Conservation (phyloP, 2,329 filamentous ascomycete genomes). For the Paraphaeosphaeria sporulosa region DNA sequence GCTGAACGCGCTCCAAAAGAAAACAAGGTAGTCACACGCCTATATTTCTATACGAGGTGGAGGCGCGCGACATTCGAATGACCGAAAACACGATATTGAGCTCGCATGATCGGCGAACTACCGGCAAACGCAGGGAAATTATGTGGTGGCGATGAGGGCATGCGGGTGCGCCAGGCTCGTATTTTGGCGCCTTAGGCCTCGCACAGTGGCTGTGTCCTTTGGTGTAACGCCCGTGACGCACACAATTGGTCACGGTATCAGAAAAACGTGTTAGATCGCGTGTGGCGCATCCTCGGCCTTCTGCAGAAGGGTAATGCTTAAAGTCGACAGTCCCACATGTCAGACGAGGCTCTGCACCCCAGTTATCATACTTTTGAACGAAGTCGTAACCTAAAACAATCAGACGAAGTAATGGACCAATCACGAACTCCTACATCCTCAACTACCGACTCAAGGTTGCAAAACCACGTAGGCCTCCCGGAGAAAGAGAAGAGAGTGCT, state of each 20-base stretch:
- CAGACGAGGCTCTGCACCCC: not conserved
- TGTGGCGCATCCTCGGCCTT: too few relatives aligned
- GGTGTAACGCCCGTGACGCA: too few relatives aligned
- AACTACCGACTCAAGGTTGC: not conserved
- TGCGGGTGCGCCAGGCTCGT: not conserved
- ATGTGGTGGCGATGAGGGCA: conserved; percentile 1
- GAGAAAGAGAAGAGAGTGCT: conserved; percentile 5
- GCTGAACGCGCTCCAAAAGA: too few relatives aligned
- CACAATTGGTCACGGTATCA: too few relatives aligned
- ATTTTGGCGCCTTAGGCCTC: not conserved
- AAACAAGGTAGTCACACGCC: not conserved
- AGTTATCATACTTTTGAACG: not conserved
- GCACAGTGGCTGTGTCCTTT: not conserved
- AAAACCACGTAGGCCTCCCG: not conserved
- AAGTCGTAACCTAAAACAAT: not conserved
- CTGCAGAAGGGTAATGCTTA: too few relatives aligned
- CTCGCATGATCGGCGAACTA: not conserved
- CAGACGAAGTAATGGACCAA: not conserved
- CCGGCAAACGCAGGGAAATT: too few relatives aligned
- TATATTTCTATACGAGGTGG: not conserved
- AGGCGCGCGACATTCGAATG: not conserved
- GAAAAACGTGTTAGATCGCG: too few relatives aligned
- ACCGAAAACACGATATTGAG: not conserved
- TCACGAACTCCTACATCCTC: not conserved
- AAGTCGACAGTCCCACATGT: too few relatives aligned